phyloP scores from a whole-genome alignment of 129 eudicot species.

The Flaveria brownii region DNA sequence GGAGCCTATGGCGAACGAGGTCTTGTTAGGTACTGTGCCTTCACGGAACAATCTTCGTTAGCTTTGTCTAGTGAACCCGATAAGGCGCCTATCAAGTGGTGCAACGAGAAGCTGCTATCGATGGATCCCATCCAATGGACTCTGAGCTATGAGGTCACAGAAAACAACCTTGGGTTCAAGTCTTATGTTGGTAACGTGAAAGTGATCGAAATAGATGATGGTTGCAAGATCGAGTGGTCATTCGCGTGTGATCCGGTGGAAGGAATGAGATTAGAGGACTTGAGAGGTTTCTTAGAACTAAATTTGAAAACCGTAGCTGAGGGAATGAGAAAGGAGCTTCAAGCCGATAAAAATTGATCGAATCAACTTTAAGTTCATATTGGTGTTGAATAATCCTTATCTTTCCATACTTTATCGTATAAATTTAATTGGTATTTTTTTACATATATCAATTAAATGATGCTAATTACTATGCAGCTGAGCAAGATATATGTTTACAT shows the following conservation, averaged over 20 bases:
- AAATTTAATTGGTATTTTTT: background rate
- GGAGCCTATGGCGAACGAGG: constrained; percentile 55
- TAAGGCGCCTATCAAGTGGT: constrained; percentile 31
- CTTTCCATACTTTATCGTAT: background rate
- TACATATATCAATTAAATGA: background rate
- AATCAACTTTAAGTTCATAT: background rate
- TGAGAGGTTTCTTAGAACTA: constrained; percentile 10
- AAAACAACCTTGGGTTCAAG: constrained; percentile 49
- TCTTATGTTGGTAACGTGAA: constrained; percentile 48
- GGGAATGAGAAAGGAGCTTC: background rate
- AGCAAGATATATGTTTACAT: background rate
- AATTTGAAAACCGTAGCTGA: background rate
- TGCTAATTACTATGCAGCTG: background rate
- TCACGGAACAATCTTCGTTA: constrained; percentile 8
- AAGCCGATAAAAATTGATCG: background rate
- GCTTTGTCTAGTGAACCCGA: background rate
- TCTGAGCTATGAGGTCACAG: constrained; percentile 51
- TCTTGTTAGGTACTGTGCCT: constrained; percentile 47
- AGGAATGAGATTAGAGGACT: constrained; percentile 46
- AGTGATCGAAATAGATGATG: constrained; percentile 23
- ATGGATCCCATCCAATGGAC: constrained; percentile 33
- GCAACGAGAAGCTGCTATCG: constrained; percentile 44
- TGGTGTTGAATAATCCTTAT: background rate
- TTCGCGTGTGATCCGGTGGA: constrained; percentile 49
- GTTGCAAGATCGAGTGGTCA: constrained; percentile 52